Evolutionary conservation across 129 eudicot genomes (phyloP).

Genomic region (Lactuca sativa): DNA sequence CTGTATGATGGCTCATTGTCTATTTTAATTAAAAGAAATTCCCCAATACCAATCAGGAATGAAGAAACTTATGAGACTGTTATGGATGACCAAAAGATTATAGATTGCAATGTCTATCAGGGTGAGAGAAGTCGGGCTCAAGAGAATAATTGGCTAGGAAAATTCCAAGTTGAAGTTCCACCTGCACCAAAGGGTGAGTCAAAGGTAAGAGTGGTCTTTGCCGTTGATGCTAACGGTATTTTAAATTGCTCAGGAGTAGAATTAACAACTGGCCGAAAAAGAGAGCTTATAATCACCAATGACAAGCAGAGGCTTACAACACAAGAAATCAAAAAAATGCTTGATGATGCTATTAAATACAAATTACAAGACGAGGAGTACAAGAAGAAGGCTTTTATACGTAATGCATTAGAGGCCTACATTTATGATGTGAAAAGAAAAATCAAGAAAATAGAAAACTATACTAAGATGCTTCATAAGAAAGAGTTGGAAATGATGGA

Average conservation of each 20-base stretch:
- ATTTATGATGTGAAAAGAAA: background rate
- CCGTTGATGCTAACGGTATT: background rate
- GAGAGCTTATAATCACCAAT: background rate
- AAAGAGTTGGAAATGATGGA: background rate
- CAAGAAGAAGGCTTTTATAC: background rate
- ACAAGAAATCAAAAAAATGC: conserved; percentile 1
- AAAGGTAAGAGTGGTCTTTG: background rate
- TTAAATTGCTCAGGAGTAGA: conserved; percentile 5
- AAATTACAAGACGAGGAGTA: background rate
- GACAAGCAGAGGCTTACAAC: background rate
- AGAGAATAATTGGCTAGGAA: background rate
- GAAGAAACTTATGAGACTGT: background rate
- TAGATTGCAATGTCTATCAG: background rate
- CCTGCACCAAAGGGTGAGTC: background rate
- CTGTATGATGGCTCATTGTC: background rate
- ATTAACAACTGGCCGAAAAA: conserved; percentile 1
- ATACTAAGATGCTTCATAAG: background rate
- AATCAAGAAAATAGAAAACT: background rate
- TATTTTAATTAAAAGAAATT: background rate
- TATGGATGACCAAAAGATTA: background rate
- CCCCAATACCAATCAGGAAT: background rate
- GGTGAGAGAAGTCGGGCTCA: background rate
- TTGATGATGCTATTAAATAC: background rate
- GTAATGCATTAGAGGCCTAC: background rate
- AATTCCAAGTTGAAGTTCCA: background rate